Evolutionary conservation across 192 early-diverging fungal genomes (phyloP).

Genomic region (Coemansia furcata): DNA sequence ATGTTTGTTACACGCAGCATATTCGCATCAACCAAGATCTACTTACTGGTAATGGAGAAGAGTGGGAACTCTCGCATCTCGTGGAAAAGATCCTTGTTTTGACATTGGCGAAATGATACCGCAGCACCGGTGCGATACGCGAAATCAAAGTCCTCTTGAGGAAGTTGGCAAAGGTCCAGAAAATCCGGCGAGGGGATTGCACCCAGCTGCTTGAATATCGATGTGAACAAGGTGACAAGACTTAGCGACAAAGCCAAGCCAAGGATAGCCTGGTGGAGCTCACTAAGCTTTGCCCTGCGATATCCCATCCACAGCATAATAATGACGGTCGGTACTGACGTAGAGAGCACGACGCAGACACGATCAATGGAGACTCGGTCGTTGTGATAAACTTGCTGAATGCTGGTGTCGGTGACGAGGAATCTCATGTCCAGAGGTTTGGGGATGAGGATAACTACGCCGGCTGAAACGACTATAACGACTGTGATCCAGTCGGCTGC

Average conservation of each 20-base stretch:
- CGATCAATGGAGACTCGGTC: slow-evolving; percentile 23
- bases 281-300: slow-evolving; percentile 11
- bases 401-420: slow-evolving; percentile 24
- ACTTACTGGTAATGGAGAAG: slow-evolving; percentile 24
- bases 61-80: slow-evolving; percentile 20
- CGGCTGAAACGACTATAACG: slow-evolving; percentile 5
- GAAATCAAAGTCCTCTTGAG: slow-evolving; percentile 13
- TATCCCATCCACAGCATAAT: slow-evolving; percentile 40
- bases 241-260: slow-evolving; percentile 41
- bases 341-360: slow-evolving; percentile 28
- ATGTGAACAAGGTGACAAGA: slow-evolving; percentile 26
- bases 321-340: slow-evolving; percentile 24
- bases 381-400: slow-evolving; percentile 27
- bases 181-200: slow-evolving; percentile 20
- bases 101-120: slow-evolving; percentile 23
- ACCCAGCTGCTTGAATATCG: slow-evolving; percentile 24
- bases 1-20: neutral
- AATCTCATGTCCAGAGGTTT: slow-evolving; percentile 7
- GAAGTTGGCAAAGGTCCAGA: slow-evolving; percentile 22
- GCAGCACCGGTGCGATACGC: slow-evolving; percentile 14
- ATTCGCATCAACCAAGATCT: neutral
- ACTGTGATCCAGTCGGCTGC: slow-evolving; percentile 36
- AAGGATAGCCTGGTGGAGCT: slow-evolving; percentile 29
- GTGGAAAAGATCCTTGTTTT: slow-evolving; percentile 1
- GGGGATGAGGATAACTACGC: slow-evolving; percentile 39